Evolutionary conservation across 768 basidiomycete species (phyloP).

Genomic region (Lactarius sp.): DNA sequence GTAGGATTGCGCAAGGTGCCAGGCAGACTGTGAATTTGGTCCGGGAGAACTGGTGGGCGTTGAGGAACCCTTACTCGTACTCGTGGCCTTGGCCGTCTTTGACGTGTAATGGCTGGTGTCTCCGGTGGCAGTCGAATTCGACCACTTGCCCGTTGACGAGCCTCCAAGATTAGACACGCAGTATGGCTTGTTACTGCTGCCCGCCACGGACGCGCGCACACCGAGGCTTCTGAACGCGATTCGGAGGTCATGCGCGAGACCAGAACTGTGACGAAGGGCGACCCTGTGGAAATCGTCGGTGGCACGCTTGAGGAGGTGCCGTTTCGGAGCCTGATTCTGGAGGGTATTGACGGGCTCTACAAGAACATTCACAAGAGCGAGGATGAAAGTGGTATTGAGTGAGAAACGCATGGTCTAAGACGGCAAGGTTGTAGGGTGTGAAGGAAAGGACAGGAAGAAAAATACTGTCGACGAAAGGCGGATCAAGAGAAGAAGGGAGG

Average conservation of each 20-base stretch:
- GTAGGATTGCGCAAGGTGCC: slow-evolving; percentile 54
- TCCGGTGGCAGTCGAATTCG: background rate
- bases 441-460: slow-evolving; percentile 1
- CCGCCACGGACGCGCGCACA: background rate
- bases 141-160: background rate
- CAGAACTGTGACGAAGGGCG: slow-evolving; percentile 54
- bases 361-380: slow-evolving; percentile 34
- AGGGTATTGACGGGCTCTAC: slow-evolving; percentile 30
- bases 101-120: background rate
- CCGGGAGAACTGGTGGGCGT: slow-evolving; percentile 26
- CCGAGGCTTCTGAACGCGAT: slow-evolving; percentile 55
- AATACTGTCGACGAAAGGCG: background rate
- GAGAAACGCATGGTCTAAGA: slow-evolving; percentile 17
- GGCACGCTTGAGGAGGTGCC: slow-evolving; percentile 38
- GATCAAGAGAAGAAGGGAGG: slow-evolving; percentile 18
- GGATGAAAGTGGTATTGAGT: slow-evolving; percentile 31
- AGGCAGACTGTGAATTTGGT: slow-evolving; percentile 27
- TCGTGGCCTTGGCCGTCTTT: background rate
- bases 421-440: background rate
- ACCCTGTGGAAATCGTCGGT: slow-evolving; percentile 47
- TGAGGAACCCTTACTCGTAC: slow-evolving; percentile 17
- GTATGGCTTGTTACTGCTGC: slow-evolving; percentile 23
- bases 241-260: slow-evolving; percentile 64
- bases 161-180: slow-evolving; percentile 22
- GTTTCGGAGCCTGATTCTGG: slow-evolving; percentile 25